phyloP scores from a whole-genome alignment of 2,329 filamentous ascomycete species.

The Xylariaceae sp. region DNA sequence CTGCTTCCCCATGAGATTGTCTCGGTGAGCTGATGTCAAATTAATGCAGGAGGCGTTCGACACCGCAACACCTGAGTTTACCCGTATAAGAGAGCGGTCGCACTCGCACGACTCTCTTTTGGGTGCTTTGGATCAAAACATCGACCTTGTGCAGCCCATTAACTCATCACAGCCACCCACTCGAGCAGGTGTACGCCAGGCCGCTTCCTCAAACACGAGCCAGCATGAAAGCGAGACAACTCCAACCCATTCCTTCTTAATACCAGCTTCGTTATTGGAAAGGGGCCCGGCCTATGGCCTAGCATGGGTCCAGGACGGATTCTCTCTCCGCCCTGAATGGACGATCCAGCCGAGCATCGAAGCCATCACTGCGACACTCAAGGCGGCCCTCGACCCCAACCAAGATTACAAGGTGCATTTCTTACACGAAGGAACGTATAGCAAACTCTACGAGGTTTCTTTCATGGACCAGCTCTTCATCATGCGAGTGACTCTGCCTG shows the following conservation, averaged over 20 bases:
- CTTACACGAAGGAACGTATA: slow-evolving; percentile 31
- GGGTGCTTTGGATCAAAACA: neutral
- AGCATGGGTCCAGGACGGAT: slow-evolving; percentile 21
- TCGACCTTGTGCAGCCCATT: neutral
- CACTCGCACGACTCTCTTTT: slow-evolving; percentile 18
- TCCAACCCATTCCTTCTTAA: neutral
- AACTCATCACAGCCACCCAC: neutral
- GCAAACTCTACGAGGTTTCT: slow-evolving; percentile 34
- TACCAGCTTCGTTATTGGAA: neutral
- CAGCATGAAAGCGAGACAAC: neutral
- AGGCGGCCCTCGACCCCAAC: slow-evolving; percentile 15
- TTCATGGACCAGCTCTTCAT: slow-evolving; percentile 40
- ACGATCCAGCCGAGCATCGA: slow-evolving; percentile 29
- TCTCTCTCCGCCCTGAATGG: slow-evolving; percentile 27
- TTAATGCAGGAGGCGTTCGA: too few relatives aligned
- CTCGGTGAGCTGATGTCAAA: too few relatives aligned
- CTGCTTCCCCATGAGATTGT: too few relatives aligned
- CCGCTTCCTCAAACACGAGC: neutral
- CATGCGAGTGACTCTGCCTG: slow-evolving; percentile 37
- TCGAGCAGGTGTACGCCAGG: neutral
- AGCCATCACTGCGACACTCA: slow-evolving; percentile 33
- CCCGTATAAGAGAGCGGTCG: too few relatives aligned
- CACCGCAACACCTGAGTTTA: too few relatives aligned
- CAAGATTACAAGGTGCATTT: slow-evolving; percentile 29
- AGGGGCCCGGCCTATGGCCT: slow-evolving; percentile 21